Evolutionary conservation across 257 asterid genomes (phyloP), one percentile per base, ranked within the genome.

Genomic region (Eucommia ulmoides): DNA sequence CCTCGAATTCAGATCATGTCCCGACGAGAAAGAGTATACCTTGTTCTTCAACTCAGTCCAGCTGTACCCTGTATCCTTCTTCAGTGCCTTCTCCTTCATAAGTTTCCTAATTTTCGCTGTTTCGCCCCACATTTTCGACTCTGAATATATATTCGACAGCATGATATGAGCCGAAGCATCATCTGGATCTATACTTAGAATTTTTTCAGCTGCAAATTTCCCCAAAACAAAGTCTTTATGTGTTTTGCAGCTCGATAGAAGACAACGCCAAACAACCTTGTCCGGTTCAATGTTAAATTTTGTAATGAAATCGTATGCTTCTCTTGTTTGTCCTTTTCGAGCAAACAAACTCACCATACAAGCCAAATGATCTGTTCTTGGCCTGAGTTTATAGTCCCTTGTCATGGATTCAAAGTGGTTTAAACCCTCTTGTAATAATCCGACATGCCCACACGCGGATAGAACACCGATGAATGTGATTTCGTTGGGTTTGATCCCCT

Each of bases 181-280:
- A 54, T 74, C 70, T 1, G 94, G 94, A 65, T 87, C 93, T 19
- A 73, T 58, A 52, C 66, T 64, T 47, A 78, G 56, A 20, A 87
- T 74, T 65, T 54, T 62, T 52, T 83, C 78, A 45, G 96, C 89
- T 49, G 93, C 93, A 62, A 57, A 65, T 33, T 51, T 54, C 2
- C 77, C 96, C 63, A 83, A 35, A 24, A 53, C 56, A 56, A 76
- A 62, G 45, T 87, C 82, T 60, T 61, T 67, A 44, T 69, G 74
- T 45, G 49, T 67, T 46, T 62, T 65, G 65, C 94, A 87, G 8
- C 94, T 84, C 4, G 84, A 80, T 50, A 87, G 69, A 51, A 83
- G 77, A 50, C 81, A 66, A 51, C 94, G 78, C 96, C 96, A 87
- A 57, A 78, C 89, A 24, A 87, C 89, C 58, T 69, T 78, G 58